Conservation (phyloP, 371 early-diverging fungal genomes). For the Syncephalastrum monosporum region DNA sequence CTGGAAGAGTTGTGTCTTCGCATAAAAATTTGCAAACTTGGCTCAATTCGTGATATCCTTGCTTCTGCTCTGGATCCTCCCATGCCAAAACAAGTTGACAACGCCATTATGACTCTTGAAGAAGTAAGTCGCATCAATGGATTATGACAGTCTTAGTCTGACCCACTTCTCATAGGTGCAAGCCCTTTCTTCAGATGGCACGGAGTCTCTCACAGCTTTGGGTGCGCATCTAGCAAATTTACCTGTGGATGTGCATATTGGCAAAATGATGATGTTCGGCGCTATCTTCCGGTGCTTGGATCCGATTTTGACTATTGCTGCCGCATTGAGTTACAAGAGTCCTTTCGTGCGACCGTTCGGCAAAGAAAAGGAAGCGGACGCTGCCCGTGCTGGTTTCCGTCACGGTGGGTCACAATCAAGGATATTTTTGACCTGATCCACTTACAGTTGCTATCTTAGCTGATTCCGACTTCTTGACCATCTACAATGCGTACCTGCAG, state of each 20-base stretch:
- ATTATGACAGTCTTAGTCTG: neutral
- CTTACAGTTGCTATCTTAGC: conserved; percentile 22
- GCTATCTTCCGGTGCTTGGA: conserved; percentile 82
- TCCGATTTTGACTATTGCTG: conserved; percentile 79
- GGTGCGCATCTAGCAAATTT: conserved; percentile 85
- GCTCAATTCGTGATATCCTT: conserved; percentile 61
- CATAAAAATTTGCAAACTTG: conserved; percentile 67
- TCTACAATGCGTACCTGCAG: conserved; percentile 69
- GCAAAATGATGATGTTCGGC: conserved; percentile 87
- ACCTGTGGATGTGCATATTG: conserved; percentile 86
- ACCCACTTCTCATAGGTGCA: conserved; percentile 29
- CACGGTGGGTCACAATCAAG: conserved; percentile 19
- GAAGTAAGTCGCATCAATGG: conserved; percentile 31
- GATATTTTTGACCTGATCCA: neutral
- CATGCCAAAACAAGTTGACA: conserved; percentile 60
- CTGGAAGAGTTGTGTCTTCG: conserved; percentile 79
- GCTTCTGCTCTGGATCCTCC: conserved; percentile 79
- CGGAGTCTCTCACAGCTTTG: conserved; percentile 78
- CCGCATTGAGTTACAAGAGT: conserved; percentile 67
- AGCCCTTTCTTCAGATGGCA: conserved; percentile 36
- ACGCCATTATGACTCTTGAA: conserved; percentile 60
- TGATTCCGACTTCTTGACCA: conserved; percentile 77
- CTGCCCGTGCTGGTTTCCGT: conserved; percentile 48
- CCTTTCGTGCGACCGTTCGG: conserved; percentile 80
- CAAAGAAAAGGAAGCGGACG: conserved; percentile 58